Base-by-base conservation (phyloP, 345 rosid genomes). In the Rhodamnia rubescens region DNA sequence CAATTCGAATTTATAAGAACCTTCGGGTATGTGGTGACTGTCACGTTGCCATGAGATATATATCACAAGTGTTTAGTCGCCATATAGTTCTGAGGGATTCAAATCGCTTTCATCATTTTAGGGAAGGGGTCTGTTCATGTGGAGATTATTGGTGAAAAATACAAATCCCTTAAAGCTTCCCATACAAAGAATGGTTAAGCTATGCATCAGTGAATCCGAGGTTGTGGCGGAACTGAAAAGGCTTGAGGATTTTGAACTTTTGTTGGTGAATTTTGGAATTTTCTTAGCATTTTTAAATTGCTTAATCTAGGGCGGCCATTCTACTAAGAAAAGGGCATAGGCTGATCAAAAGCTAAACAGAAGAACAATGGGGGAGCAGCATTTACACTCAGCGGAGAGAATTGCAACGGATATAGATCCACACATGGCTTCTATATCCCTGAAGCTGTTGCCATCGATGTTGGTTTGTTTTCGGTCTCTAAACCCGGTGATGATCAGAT, bases 1-100 rank as follows among this genome's bases (percentile, higher is more conserved):
- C 98, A 3, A 91, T 95, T 53, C 93, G 98, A 51, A 88, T 97
- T 59, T 95, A 94, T 86, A 97, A 97, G 95, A 97, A 97, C 85
- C 96, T 97, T 26, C 91, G 98, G 32, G 93, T 97, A 87, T 97
- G 99, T 85, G 98, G 98, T 40, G 99, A 97, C 87, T 97, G 98
- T 82, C 99, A 95, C 84, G 86, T 82, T 82, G 99, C 98, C 54
- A 93, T 97, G 98, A 93, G 92, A 87, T 92, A 88, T 69, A 91
- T 95, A 87, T 97, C 99, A 2, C 88, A 36, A 49, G 94, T 93
- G 32, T 96, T 87, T 89, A 57, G 7, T 52, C 92, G 95, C 44
- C 94, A 92, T 88, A 91, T 97, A 61, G 89, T 95, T 85, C 89
- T 97, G 89, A 91, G 98, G 89, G 98, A 96, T 90, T 95, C 98